Conservation (phyloP, 169 alveolate genomes). For the Plasmodium vivax region DNA sequence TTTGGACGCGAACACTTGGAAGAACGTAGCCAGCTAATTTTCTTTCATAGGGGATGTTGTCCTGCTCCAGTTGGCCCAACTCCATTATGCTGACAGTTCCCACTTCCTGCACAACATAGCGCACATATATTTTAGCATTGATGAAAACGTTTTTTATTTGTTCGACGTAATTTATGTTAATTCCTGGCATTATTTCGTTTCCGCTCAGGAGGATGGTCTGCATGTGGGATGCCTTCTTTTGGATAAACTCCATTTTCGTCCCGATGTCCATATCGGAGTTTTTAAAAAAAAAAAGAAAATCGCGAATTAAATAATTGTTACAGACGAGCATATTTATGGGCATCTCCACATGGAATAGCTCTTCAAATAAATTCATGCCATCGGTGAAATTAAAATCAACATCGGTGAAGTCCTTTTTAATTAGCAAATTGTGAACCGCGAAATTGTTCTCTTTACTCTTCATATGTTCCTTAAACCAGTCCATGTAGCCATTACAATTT, state of each 20-base stretch:
- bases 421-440: conserved; percentile 40
- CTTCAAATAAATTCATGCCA: conserved; percentile 64
- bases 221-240: conserved; percentile 28
- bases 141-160: conserved; percentile 30
- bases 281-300: conserved; percentile 47
- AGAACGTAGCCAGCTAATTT: conserved; percentile 62
- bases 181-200: conserved; percentile 73
- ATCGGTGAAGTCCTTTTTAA: conserved; percentile 28
- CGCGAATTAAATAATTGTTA: conserved; percentile 70
- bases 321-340: conserved; percentile 19
- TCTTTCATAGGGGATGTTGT: conserved; percentile 48
- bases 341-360: neutral
- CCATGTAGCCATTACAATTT: conserved; percentile 47
- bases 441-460: conserved; percentile 32
- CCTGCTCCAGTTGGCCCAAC: conserved; percentile 23
- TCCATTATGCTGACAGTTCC: conserved; percentile 45
- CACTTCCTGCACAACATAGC: conserved; percentile 70
- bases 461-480: conserved; percentile 68
- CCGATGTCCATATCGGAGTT: conserved; percentile 32
- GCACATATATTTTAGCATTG: conserved; percentile 62
- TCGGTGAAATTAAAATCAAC: conserved; percentile 54
- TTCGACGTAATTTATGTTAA: conserved; percentile 42
- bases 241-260: conserved; percentile 55
- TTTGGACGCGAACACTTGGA: conserved; percentile 54
- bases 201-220: conserved; percentile 34